Evolutionary conservation across 768 basidiomycete genomes (phyloP), one percentile per base, ranked within the genome.

Genomic region (Mycena rebaudengoi): DNA sequence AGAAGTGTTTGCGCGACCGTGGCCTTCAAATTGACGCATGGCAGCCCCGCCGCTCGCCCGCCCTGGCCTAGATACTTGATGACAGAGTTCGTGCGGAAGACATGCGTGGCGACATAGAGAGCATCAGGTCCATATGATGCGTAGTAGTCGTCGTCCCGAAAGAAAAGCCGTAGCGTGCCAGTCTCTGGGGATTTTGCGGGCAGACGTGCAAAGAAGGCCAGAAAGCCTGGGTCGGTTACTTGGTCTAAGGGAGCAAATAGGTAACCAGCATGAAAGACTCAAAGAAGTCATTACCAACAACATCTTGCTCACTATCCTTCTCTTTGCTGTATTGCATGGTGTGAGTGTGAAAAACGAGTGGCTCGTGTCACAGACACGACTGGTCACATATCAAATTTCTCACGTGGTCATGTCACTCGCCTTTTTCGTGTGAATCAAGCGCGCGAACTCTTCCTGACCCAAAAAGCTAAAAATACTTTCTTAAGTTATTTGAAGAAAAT

Each of bases 71-170:
- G 88, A 73, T 94, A 92, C 76, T 97, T 97, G 76, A 99, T 84
- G 61, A 98, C 96, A 1, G 94, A 91, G 70, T 94, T 92, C 3
- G 98, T 99, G 58, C 87, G 91, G 69, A 87, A 95, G 54, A 92
- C 88, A 69, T 94, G 85, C 20, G 88, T 82, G 5, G 97, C 96
- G 65, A 97, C 88, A 67, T 88, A 95, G n/a, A 87, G 79, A 0
- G 97, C 97, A 75, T 98, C 96, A 5, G 86, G 78, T 0, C 95
- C 96, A 71, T 98, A 95, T 1, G 89, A 90, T n/a, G 90, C 88
- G 79, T 94, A 98, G 77, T 86, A 98, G 69, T 83, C 85, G 40
- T 75, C 73, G 3, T 72, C 73, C 25, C 95, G 89, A 70, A 90
- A 88, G 74, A 99, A 98, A 16, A 99, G 87, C 13, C 98, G 88